These are phyloP conservation scores for Vaccinium darrowii DNA, from an alignment of 148 eudicot species.

Conservation along the genomic window DNA sequence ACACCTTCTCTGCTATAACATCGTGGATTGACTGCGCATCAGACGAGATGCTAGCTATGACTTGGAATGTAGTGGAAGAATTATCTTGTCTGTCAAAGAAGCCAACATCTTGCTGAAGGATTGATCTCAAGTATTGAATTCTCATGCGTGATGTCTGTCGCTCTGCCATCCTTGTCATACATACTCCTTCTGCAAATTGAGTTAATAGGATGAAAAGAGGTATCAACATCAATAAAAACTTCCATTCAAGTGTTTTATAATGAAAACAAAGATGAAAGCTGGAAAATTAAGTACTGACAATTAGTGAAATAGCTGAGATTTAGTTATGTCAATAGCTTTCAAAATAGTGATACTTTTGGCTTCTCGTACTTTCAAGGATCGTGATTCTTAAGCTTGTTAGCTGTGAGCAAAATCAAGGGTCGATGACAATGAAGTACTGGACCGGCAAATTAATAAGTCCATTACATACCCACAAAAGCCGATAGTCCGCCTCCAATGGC, in stretches of 20 bases:
- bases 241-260: not conserved
- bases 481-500: too few species aligned
- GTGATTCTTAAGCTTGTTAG: too few species aligned
- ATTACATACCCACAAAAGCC: too few species aligned
- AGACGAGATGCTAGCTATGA: conserved; percentile 36
- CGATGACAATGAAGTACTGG: too few species aligned
- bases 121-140: conserved; percentile 44
- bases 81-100: conserved; percentile 41
- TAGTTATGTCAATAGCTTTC: too few species aligned
- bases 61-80: conserved; percentile 40
- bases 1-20: conserved; percentile 45
- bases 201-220: not conserved
- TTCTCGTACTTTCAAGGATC: too few species aligned
- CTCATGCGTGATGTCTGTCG: conserved; percentile 45
- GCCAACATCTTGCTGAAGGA: conserved; percentile 48
- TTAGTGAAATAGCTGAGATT: not conserved
- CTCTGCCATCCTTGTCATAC: conserved; percentile 54
- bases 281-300: too few species aligned
- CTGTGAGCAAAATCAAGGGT: too few species aligned
- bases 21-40: conserved; percentile 47
- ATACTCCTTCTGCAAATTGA: conserved; percentile 36
- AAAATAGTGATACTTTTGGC: too few species aligned
- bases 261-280: too few species aligned
- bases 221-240: not conserved
- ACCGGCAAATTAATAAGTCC: too few species aligned